Percentiles rank a stretch among this genome's conserved stretches.
These are phyloP conservation scores for Trichoderma semiorbis DNA, from an alignment of 2,329 filamentous ascomycete species.

Conservation along the genomic window DNA sequence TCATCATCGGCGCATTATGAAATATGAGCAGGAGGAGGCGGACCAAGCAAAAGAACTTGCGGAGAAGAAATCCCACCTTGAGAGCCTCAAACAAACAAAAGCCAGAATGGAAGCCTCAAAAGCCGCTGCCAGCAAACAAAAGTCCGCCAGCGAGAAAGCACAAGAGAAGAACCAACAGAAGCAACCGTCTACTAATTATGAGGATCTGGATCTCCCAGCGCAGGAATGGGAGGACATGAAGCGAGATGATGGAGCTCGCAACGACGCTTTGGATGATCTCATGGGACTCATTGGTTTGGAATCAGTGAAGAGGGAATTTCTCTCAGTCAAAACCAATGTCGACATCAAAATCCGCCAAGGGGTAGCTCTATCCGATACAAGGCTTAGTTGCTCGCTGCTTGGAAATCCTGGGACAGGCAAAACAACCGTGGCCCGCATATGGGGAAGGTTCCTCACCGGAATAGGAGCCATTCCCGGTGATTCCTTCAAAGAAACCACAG, in stretches of 20 bases:
- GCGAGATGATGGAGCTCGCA: conserved; percentile 45
- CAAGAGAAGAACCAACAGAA: background rate
- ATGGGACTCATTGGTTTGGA: conserved; percentile 73
- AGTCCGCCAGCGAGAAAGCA: background rate
- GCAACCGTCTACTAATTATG: background rate
- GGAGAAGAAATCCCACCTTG: conserved; percentile 46
- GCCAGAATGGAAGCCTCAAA: conserved; percentile 17
- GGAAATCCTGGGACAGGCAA: conserved; percentile 80
- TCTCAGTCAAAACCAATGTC: conserved; percentile 60
- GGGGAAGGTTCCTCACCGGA: conserved; percentile 61
- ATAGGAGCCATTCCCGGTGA: conserved; percentile 60
- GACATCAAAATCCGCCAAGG: conserved; percentile 59
- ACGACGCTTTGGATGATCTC: conserved; percentile 55
- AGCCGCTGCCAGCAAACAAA: conserved; percentile 17
- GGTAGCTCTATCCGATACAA: conserved; percentile 51
- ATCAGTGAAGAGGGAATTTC: conserved; percentile 60
- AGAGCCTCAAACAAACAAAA: conserved; percentile 35
- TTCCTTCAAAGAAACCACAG: conserved; percentile 63
- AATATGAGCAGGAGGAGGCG: conserved; percentile 43
- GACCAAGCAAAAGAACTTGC: conserved; percentile 42
- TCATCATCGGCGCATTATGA: conserved; percentile 41
- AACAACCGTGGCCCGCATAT: conserved; percentile 71
- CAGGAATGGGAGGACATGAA: conserved; percentile 64
- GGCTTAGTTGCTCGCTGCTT: conserved; percentile 60
- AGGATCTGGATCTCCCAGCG: conserved; percentile 31